A percentile compares a stretch with the other conserved stretches of the same genome.
phyloP scores from a whole-genome alignment of 805 yeast genomes.

The Wickerhamiella nectarea region DNA sequence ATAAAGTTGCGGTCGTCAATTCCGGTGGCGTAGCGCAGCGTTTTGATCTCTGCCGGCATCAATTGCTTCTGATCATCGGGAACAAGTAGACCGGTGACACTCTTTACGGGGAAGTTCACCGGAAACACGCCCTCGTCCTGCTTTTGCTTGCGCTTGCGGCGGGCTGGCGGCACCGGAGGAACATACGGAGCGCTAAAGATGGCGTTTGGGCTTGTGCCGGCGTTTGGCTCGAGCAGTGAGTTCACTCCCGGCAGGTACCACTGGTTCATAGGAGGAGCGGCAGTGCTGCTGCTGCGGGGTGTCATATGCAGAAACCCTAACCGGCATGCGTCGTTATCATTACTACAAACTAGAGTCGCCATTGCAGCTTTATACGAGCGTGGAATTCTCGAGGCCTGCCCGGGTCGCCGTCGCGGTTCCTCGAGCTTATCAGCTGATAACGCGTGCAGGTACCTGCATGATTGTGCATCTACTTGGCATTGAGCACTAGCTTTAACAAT shows the following conservation, averaged over 20 bases:
- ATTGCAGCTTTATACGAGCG: background rate
- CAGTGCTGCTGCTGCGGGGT: background rate
- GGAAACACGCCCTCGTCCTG: constrained; percentile 13
- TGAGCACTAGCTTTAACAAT: background rate
- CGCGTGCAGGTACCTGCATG: background rate
- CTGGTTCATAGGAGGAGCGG: background rate
- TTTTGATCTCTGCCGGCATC: constrained; percentile 15
- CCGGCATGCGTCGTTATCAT: background rate
- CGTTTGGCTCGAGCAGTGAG: background rate
- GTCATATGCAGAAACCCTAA: background rate
- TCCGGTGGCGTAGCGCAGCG: constrained; percentile 46
- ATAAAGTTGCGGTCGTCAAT: constrained; percentile 57
- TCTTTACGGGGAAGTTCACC: constrained; percentile 21
- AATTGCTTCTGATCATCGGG: constrained; percentile 15
- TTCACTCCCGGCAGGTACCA: background rate
- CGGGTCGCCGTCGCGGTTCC: background rate
- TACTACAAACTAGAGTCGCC: too few relatives aligned
- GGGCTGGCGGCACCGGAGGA: background rate
- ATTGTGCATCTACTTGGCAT: background rate
- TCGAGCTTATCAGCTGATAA: background rate
- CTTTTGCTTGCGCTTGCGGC: background rate
- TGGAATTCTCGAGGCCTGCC: too few relatives aligned
- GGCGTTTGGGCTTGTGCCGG: background rate
- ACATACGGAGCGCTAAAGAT: background rate
- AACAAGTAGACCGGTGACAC: constrained; percentile 14